Evolutionary conservation across 345 rosid genomes (phyloP).

Genomic region (Physaria fendleri): DNA sequence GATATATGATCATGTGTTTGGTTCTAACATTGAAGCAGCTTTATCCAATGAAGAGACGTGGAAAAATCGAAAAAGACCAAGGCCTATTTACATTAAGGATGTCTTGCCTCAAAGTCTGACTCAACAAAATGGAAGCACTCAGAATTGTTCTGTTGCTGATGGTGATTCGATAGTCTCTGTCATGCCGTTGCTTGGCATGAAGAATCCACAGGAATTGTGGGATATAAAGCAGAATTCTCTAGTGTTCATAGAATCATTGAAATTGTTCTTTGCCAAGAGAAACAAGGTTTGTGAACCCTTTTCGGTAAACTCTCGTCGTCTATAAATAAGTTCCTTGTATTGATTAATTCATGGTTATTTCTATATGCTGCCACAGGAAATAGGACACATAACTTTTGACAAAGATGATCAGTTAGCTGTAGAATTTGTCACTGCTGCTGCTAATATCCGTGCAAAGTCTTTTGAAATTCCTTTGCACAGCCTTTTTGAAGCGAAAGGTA

Average conservation of each 20-base stretch:
- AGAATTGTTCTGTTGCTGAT: slow-evolving; percentile 35
- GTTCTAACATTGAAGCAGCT: slow-evolving; percentile 87
- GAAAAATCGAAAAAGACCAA: slow-evolving; percentile 77
- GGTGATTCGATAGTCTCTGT: slow-evolving; percentile 48
- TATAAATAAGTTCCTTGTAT: not conserved
- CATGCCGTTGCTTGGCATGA: slow-evolving; percentile 81
- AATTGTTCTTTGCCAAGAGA: slow-evolving; percentile 63
- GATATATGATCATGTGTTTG: slow-evolving; percentile 96
- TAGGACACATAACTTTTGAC: slow-evolving; percentile 88
- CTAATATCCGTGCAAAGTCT: slow-evolving; percentile 91
- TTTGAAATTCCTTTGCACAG: slow-evolving; percentile 91
- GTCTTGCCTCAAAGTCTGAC: slow-evolving; percentile 43
- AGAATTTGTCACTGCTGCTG: slow-evolving; percentile 97
- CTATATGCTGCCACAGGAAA: slow-evolving; percentile 44
- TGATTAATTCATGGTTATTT: slow-evolving; percentile 2
- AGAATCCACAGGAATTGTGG: slow-evolving; percentile 98
- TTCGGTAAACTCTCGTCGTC: slow-evolving; percentile 7
- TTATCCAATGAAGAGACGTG: slow-evolving; percentile 93
- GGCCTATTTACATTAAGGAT: slow-evolving; percentile 70
- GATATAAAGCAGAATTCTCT: slow-evolving; percentile 70
- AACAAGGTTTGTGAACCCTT: slow-evolving; percentile 47
- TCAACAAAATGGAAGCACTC: slow-evolving; percentile 59
- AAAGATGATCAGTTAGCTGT: slow-evolving; percentile 99
- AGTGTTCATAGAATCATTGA: slow-evolving; percentile 77
- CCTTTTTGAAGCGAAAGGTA: slow-evolving; percentile 99